These are phyloP conservation scores for Podosphaera fusca DNA, from an alignment of 2,329 filamentous ascomycete species.

Conservation along the genomic window DNA sequence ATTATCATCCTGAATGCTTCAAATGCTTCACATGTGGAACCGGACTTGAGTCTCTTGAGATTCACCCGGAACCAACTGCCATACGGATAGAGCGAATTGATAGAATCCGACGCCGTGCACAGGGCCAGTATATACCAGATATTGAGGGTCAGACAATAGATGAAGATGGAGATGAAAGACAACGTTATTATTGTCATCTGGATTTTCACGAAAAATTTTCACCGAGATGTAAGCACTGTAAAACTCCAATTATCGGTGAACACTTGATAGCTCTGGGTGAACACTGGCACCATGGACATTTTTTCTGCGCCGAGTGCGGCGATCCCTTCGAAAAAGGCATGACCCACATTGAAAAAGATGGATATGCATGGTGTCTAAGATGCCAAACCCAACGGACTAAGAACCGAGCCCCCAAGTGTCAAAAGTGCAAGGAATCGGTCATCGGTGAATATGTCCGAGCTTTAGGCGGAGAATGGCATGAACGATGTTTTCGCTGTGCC, in stretches of 20 bases:
- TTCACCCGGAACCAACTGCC: slow-evolving; percentile 70
- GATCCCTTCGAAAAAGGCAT: slow-evolving; percentile 63
- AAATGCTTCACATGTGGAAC: slow-evolving; percentile 72
- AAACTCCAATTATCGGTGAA: slow-evolving; percentile 86
- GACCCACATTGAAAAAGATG: slow-evolving; percentile 77
- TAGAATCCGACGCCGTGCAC: slow-evolving; percentile 42
- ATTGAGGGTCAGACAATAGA: slow-evolving; percentile 37
- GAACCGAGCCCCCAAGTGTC: slow-evolving; percentile 68
- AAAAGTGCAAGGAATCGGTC: slow-evolving; percentile 62
- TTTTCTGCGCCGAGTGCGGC: slow-evolving; percentile 96
- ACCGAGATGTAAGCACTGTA: slow-evolving; percentile 85
- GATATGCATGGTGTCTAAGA: slow-evolving; percentile 85
- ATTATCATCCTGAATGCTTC: slow-evolving; percentile 90
- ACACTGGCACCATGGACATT: slow-evolving; percentile 96
- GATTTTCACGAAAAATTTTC: slow-evolving; percentile 93
- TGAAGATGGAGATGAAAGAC: slow-evolving; percentile 48
- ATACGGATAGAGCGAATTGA: slow-evolving; percentile 48
- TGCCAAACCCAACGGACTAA: slow-evolving; percentile 88
- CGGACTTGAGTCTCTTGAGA: slow-evolving; percentile 79
- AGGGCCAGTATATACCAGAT: slow-evolving; percentile 36
- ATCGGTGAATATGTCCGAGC: slow-evolving; percentile 79
- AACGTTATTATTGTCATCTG: slow-evolving; percentile 91
- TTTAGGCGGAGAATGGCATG: slow-evolving; percentile 81
- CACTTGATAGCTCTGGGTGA: slow-evolving; percentile 79
- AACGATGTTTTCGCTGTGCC: slow-evolving; percentile 67